Conservation (phyloP, 1,139 yeast species). For the Nakaseomyces delphensis region DNA sequence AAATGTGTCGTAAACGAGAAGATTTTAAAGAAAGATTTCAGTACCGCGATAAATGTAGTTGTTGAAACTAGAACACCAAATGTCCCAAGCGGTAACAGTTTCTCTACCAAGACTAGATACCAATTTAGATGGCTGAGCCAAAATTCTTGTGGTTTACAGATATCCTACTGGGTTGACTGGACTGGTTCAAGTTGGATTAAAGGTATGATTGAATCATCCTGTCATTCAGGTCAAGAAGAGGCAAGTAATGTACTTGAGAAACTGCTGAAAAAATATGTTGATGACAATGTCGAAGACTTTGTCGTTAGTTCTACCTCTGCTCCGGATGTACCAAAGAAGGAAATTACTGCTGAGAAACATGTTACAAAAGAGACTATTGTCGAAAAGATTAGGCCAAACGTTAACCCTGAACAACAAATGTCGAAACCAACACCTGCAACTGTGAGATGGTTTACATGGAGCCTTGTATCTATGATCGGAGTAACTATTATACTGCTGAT, state of each 20-base stretch:
- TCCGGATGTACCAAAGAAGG: background rate
- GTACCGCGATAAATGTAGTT: slow-evolving; percentile 46
- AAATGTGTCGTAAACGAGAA: slow-evolving; percentile 68
- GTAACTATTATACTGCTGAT: background rate
- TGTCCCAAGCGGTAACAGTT: slow-evolving; percentile 83
- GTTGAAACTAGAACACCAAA: slow-evolving; percentile 78
- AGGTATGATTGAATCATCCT: slow-evolving; percentile 82
- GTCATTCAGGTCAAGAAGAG: slow-evolving; percentile 76
- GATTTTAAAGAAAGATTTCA: slow-evolving; percentile 48
- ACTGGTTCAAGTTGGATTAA: slow-evolving; percentile 88
- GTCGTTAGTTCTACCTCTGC: background rate
- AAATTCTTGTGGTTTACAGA: slow-evolving; percentile 51
- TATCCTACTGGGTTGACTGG: slow-evolving; percentile 77
- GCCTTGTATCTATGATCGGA: background rate
- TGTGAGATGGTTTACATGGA: slow-evolving; percentile 5
- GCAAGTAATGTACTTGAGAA: slow-evolving; percentile 34
- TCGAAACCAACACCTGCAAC: background rate
- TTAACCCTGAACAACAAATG: background rate
- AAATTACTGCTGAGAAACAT: background rate
- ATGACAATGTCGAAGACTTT: slow-evolving; percentile 8
- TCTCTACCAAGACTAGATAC: slow-evolving; percentile 63
- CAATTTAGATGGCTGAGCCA: slow-evolving; percentile 59
- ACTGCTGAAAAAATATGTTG: slow-evolving; percentile 15
- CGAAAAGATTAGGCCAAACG: background rate
- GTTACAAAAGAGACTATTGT: background rate